Evolutionary conservation across 768 basidiomycete species (phyloP), one percentile per base, ranked within the genome.

Genomic region (Kwoniella mangroviensis): DNA sequence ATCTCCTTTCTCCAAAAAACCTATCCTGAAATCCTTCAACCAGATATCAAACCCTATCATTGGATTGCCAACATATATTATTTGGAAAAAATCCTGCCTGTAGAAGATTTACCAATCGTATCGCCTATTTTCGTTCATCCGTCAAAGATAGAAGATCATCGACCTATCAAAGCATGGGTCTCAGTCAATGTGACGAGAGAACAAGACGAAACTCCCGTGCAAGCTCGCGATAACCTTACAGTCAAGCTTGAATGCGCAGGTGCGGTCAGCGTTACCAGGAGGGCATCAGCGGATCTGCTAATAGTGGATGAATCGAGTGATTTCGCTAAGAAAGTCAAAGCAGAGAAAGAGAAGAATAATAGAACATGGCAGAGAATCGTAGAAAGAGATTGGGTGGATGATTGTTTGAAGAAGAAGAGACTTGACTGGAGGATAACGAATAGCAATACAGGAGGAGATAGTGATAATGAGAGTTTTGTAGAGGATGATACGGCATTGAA

Each of bases 361-460:
- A 68, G 79, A 49, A 28, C 61, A 59, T 67, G 68, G 66, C 76
- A 77, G 58, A 72, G 62, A 45, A 52, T 80, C 13, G 77, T 60
- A 12, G 73, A 80, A 71, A 69, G 77, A 53, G 79, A 78, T 61
- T 80, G 79, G 79, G 76, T 80, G 21, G 75, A 78, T 51, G 53
- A 43, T 42, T 75, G 73, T 60, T 26, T 67, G 13, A 72, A 57
- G 42, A 43, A 68, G 13, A 60, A 61, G 49, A 67, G 59, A 56
- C 40, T 80, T 24, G 42, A n/a, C 3, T 80, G 75, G 78, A 45
- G 28, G 56, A 24, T 55, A 21, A n/a, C 19, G 13, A 42, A 42
- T 17, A 26, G 34, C 1, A 63, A 63, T 1, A 64, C 41, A 40
- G 61, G 41, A 19, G 59, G 40, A 10, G 63, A 55, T 10, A 59